Base-by-base conservation (phyloP, 176 grass and related monocot species). In the Hyparrhenia diplandra region DNA sequence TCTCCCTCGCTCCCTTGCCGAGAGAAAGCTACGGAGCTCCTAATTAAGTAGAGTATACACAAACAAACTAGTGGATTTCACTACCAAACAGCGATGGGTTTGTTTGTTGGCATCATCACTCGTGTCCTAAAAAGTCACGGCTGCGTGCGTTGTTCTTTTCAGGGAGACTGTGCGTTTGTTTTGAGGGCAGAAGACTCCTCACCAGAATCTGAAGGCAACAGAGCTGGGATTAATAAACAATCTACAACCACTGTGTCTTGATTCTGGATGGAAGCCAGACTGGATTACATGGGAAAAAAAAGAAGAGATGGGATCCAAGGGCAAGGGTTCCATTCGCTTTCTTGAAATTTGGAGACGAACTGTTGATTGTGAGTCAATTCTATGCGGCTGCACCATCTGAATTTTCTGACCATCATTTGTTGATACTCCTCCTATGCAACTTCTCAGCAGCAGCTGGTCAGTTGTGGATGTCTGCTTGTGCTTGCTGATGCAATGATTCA, bases 151-250 rank as follows among this genome's bases (percentile, higher is more conserved):
- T 16, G 27, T 47, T 20, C 14, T 64, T 46, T 45, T 64, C 6
- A 32, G 40, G 59, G 43, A 11, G 62, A 10, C 20, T 57, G 5
- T 25, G 21, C 36, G 42, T 0, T 68, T 68, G 69, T 25, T 68
- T 46, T 35, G 21, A 28, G 16, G 47, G 47, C 8, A 24, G 34
- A 46, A 36, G 18, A 30, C 36, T n/a, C 49, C 4, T 28, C 20
- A 23, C 20, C 24, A 13, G 55, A 85, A 80, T 77, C 82, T 77
- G 69, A 74, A 76, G 41, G 32, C 76, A 54, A 76, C 76, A 89
- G 51, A 67, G 20, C 24, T 3, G 51, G 52, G 20, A 76, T 37
- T 59, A 32, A 32, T 4, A 32, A 32, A 32, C 2, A n/a, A 10
- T 21, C 72, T 64, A 65, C 10, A 86, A 80, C 59, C 68, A 32